These are phyloP conservation scores for Anaeromyces robustus DNA, from an alignment of 192 early-diverging fungal species.

Conservation along the genomic window DNA sequence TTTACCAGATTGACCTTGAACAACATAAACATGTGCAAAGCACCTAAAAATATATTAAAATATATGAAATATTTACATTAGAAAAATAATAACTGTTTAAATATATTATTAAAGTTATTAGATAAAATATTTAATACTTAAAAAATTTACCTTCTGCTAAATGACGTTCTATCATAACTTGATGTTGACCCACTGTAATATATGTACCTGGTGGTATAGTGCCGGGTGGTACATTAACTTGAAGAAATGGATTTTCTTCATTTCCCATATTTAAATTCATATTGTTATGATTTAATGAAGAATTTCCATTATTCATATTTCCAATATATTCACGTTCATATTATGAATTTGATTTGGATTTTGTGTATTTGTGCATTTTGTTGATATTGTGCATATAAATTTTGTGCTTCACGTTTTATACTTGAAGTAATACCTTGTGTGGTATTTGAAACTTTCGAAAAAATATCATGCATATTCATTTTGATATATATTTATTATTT, in stretches of 20 bases:
- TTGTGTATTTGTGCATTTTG: background rate
- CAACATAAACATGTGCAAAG: slow-evolving; percentile 87
- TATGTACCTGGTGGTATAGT: slow-evolving; percentile 48
- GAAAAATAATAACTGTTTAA: too few relatives aligned
- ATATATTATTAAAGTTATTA: too few relatives aligned
- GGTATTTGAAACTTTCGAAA: background rate
- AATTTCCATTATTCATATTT: background rate
- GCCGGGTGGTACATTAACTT: slow-evolving; percentile 17
- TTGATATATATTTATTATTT: background rate
- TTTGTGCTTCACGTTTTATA: background rate
- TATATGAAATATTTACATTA: too few relatives aligned
- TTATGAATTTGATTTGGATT: background rate
- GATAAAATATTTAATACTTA: too few relatives aligned
- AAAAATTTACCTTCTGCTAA: slow-evolving; percentile 59
- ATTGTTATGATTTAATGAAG: background rate
- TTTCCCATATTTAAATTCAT: background rate
- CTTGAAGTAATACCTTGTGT: background rate
- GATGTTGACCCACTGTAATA: slow-evolving; percentile 31
- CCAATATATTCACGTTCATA: background rate
- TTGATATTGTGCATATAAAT: background rate
- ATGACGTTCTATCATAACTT: slow-evolving; percentile 52
- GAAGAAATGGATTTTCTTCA: background rate
- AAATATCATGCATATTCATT: background rate
- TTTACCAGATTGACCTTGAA: slow-evolving; percentile 27
- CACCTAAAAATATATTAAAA: slow-evolving; percentile 38